Evolutionary conservation across 148 eudicot species (phyloP).

Genomic region (Selenicereus undatus): DNA sequence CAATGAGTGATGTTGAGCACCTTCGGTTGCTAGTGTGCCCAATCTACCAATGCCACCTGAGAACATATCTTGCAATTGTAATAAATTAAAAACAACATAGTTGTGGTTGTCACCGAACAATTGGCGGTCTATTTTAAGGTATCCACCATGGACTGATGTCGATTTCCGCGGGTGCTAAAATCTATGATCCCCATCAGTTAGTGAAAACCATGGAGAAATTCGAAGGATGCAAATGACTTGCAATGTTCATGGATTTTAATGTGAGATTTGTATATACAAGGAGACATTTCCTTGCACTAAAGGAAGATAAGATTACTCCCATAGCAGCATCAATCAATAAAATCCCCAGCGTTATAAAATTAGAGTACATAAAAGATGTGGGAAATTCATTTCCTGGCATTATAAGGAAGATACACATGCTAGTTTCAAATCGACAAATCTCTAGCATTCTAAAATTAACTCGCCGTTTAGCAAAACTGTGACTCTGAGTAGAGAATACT

Average conservation of each 20-base stretch:
- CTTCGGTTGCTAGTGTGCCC: neutral
- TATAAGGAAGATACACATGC: too few relatives aligned
- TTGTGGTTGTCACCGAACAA: too few relatives aligned
- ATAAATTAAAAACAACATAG: too few relatives aligned
- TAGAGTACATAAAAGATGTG: too few relatives aligned
- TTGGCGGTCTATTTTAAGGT: neutral
- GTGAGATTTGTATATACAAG: neutral
- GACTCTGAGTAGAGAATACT: too few relatives aligned
- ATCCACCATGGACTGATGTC: neutral
- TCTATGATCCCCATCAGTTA: neutral
- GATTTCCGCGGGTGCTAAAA: neutral
- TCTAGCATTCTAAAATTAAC: too few relatives aligned
- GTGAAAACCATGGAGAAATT: too few relatives aligned
- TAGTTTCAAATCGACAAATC: neutral
- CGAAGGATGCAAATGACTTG: neutral
- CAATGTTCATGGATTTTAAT: neutral
- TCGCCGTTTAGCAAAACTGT: too few relatives aligned
- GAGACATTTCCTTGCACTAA: neutral
- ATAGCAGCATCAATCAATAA: neutral
- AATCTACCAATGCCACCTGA: neutral
- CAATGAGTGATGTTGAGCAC: neutral
- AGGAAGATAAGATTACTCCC: too few relatives aligned
- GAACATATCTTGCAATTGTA: neutral
- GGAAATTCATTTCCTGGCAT: too few relatives aligned
- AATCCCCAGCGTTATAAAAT: neutral